Conservation (phyloP, 2,329 filamentous ascomycete genomes). For the Alternaria sp. region DNA sequence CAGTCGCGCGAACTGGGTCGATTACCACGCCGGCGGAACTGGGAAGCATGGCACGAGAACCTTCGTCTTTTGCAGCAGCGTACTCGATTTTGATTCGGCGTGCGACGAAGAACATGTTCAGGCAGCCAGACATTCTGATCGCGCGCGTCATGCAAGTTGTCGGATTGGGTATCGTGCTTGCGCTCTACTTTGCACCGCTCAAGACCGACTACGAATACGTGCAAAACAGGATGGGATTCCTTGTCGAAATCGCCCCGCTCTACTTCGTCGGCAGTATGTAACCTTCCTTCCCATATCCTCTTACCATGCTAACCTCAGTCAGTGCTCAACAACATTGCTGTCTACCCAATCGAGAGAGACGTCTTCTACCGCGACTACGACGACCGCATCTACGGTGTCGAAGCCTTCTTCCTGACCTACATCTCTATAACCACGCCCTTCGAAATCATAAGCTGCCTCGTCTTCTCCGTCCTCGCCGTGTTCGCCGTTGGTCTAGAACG, state of each 20-base stretch:
- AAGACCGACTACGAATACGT: constrained; percentile 72
- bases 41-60: constrained; percentile 69
- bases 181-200: constrained; percentile 70
- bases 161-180: constrained; percentile 45
- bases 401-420: constrained; percentile 75
- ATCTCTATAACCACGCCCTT: constrained; percentile 74
- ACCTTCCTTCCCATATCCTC: fast-evolving
- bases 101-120: constrained; percentile 66
- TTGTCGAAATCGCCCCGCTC: constrained; percentile 74
- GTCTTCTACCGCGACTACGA: constrained; percentile 80
- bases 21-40: constrained; percentile 74
- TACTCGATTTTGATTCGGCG: constrained; percentile 73
- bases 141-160: constrained; percentile 50
- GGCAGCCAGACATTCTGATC: constrained; percentile 45
- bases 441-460: constrained; percentile 68
- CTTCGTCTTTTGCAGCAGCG: constrained; percentile 66
- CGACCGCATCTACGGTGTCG: constrained; percentile 73
- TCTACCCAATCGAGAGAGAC: constrained; percentile 74
- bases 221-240: constrained; percentile 75
- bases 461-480: constrained; percentile 70
- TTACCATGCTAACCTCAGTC: neutral
- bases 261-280: constrained; percentile 70
- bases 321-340: constrained; percentile 77
- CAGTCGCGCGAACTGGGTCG: constrained; percentile 30
- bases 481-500: constrained; percentile 71